phyloP scores from a whole-genome alignment of 1,284 basidiomycete species.

The Rhodofomes roseus region DNA sequence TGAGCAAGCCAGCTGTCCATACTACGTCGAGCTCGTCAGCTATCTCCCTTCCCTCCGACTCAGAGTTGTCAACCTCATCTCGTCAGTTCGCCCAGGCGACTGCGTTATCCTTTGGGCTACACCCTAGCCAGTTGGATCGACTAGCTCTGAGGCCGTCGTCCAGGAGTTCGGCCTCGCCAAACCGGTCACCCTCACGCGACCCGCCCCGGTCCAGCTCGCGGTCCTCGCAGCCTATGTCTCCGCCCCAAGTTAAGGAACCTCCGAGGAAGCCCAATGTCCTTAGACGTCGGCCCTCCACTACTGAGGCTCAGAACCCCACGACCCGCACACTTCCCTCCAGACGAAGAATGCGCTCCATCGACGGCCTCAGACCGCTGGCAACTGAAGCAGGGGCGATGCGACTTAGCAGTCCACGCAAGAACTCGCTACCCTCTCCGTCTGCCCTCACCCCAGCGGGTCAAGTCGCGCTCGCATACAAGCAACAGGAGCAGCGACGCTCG shows the following conservation, averaged over 20 bases:
- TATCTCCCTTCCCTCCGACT: constrained; percentile 31
- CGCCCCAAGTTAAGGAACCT: neutral
- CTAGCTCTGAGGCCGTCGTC: neutral
- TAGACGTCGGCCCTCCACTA: constrained; percentile 36
- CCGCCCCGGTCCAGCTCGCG: neutral
- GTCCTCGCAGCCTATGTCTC: constrained; percentile 5
- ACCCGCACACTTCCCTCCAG: constrained; percentile 7
- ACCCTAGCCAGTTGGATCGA: neutral
- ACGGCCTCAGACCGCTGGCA: neutral
- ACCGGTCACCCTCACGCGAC: constrained; percentile 4
- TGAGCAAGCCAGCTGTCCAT: constrained; percentile 35
- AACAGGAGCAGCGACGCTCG: constrained; percentile 39
- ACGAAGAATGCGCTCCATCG: constrained; percentile 9
- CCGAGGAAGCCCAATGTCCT: constrained; percentile 38
- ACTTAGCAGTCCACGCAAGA: constrained; percentile 6
- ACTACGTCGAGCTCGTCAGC: constrained; percentile 26
- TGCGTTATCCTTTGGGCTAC: neutral
- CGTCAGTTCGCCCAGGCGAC: constrained; percentile 3
- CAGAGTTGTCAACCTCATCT: constrained; percentile 21
- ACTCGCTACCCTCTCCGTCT: constrained; percentile 4
- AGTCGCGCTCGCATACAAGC: constrained; percentile 56
- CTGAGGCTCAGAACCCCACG: constrained; percentile 5
- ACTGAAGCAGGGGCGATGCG: neutral
- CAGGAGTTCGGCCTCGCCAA: neutral
- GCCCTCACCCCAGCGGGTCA: constrained; percentile 54